Conservation (phyloP, 805 yeast species). For the Brettanomyces nanus region DNA sequence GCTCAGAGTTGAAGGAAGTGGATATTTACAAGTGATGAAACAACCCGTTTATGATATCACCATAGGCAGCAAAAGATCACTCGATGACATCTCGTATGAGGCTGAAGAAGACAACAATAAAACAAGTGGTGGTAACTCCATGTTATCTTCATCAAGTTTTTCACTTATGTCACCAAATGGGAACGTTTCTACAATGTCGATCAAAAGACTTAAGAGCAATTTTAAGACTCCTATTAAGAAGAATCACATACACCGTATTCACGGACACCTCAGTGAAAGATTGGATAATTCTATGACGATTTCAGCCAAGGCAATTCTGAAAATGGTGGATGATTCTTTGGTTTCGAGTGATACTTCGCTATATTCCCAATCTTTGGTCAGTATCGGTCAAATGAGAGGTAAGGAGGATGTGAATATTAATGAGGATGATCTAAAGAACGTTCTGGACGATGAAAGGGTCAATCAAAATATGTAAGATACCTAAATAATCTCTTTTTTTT, state of each 20-base stretch:
- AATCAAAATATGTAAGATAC: too few relatives aligned
- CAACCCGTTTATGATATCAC: slow-evolving; percentile 1
- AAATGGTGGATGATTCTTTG: slow-evolving; percentile 32
- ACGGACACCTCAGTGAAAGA: slow-evolving; percentile 4
- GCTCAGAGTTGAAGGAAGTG: neutral
- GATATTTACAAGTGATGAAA: slow-evolving; percentile 6
- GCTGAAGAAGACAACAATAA: neutral
- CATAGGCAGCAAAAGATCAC: slow-evolving; percentile 1
- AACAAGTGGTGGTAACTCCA: neutral
- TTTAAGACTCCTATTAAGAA: neutral
- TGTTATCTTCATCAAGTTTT: neutral
- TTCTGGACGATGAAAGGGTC: slow-evolving; percentile 11
- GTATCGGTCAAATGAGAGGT: neutral
- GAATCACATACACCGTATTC: neutral
- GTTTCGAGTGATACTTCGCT: slow-evolving; percentile 29
- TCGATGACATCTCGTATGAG: neutral
- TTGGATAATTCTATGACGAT: slow-evolving; percentile 30
- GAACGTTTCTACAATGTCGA: neutral
- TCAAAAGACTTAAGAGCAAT: neutral
- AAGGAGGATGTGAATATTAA: slow-evolving; percentile 18
- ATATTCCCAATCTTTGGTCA: slow-evolving; percentile 16
- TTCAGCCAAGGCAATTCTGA: slow-evolving; percentile 28
- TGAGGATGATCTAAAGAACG: slow-evolving; percentile 24
- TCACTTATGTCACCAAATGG: neutral
- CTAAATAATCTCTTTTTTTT: too few relatives aligned